phyloP scores from a whole-genome alignment of 1,284 basidiomycete species.

The Wolfiporia cocos region DNA sequence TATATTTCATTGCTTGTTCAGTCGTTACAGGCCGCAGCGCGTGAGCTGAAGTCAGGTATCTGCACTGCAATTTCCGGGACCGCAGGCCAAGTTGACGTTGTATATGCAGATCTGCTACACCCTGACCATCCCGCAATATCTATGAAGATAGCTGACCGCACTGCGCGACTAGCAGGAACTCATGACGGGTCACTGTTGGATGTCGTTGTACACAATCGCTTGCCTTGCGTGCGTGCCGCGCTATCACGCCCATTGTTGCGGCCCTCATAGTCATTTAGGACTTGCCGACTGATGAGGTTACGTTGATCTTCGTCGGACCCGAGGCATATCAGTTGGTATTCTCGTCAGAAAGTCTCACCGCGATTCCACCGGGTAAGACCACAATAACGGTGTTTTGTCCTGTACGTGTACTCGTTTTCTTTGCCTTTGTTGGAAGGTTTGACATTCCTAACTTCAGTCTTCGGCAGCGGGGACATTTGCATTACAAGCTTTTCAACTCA shows the following conservation, averaged over 20 bases:
- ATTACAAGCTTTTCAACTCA: conserved; percentile 55
- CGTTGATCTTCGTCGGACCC: conserved; percentile 45
- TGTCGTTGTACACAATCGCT: conserved; percentile 50
- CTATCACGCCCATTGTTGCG: not conserved
- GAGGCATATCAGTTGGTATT: conserved; percentile 54
- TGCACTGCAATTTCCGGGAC: not conserved
- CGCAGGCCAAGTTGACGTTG: not conserved
- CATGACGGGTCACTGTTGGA: conserved; percentile 63
- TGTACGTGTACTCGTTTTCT: conserved; percentile 36
- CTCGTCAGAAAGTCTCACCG: conserved; percentile 26
- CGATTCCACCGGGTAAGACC: conserved; percentile 49
- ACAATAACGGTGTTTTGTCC: conserved; percentile 56
- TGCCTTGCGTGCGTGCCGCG: conserved; percentile 69
- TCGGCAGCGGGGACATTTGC: conserved; percentile 57
- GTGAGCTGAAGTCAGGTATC: conserved; percentile 53
- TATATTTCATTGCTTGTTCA: conserved; percentile 52
- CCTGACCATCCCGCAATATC: conserved; percentile 64
- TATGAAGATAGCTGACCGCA: conserved; percentile 34
- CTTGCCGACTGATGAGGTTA: conserved; percentile 45
- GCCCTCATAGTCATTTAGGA: conserved; percentile 28
- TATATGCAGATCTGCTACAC: conserved; percentile 50
- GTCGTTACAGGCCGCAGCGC: conserved; percentile 41
- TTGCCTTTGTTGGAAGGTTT: conserved; percentile 1
- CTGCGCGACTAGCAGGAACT: conserved; percentile 43
- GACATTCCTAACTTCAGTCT: conserved; percentile 37